Evolutionary conservation across 169 alveolate genomes (phyloP), one percentile per base, ranked within the genome.

Genomic region (Plasmodium ovale): DNA sequence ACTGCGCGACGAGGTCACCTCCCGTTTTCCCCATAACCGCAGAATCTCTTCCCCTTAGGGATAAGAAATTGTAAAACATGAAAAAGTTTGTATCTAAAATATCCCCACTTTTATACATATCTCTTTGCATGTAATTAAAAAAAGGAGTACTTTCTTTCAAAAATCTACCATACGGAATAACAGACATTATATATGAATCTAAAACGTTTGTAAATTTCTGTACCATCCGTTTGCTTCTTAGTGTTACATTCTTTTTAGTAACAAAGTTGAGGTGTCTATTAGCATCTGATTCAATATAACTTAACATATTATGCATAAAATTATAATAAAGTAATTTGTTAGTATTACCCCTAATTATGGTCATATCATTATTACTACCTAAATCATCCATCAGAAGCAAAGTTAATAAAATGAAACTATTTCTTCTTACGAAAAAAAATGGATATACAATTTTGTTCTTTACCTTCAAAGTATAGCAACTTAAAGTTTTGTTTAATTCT

Each of bases 311-410:
- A 3, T 42, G 12, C 73, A 74, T 60, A 5, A 74, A 60, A 53
- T 74, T 74, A 54, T 74, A 74, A 33, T 74, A 74, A 33, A 74
- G 39, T 59, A 74, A 60, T 67, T 74, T 74, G 5, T 37, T 39
- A 29, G 65, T 37, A 60, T 31, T 44, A 35, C 60, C 44, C 29
- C 25, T 51, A 23, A 33, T 65, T n/a, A 44, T 37, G 39, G 14
- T 35, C 21, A 42, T 16, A 65, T 64, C 23, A 10, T 16, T 21
- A 12, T 14, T 53, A 49, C 12, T 42, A 33, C 29, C 27, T 10
- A 4, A 19, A 60, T 44, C n/a, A 39, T 74, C 88, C 29, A 59
- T 74, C n/a, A 53, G 27, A 0, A 74, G 64, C n/a, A 74, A 53
- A 35, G 47, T 65, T 42, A 59, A 25, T 33, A 74, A 42, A 39